phyloP scores from a whole-genome alignment of 495 filamentous ascomycete genomes.

The Lophiostoma macrostomum region DNA sequence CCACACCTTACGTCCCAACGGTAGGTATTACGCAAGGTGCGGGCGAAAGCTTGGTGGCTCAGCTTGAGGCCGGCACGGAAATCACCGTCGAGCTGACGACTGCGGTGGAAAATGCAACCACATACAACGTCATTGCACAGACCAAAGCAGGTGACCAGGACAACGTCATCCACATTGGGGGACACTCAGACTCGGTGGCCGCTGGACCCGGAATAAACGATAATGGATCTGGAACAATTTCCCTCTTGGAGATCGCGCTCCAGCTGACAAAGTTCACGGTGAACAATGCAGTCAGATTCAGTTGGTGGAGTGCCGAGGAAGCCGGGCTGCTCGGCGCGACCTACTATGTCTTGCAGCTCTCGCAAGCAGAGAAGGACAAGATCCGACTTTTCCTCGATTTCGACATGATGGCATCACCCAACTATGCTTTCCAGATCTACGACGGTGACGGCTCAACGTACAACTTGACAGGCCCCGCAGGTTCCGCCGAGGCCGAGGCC shows the following conservation, averaged over 20 bases:
- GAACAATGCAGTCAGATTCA: conserved; percentile 66
- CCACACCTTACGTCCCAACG: conserved; percentile 50
- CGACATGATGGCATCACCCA: conserved; percentile 75
- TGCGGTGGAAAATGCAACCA: conserved; percentile 32
- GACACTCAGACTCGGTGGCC: conserved; percentile 68
- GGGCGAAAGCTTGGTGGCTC: conserved; percentile 49
- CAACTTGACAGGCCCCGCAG: conserved; percentile 59
- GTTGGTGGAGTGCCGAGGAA: conserved; percentile 68
- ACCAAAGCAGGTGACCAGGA: conserved; percentile 63
- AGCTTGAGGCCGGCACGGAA: conserved; percentile 40
- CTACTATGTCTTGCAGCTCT: conserved; percentile 54
- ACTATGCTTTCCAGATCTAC: conserved; percentile 66
- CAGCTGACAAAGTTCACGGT: conserved; percentile 55
- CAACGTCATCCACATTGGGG: conserved; percentile 62
- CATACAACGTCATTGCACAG: conserved; percentile 64
- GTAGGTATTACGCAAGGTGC: conserved; percentile 54
- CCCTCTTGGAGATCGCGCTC: conserved; percentile 60
- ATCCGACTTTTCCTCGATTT: conserved; percentile 70
- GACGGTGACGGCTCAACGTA: conserved; percentile 67
- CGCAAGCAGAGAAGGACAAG: conserved; percentile 51
- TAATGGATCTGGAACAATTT: conserved; percentile 63
- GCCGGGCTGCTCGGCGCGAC: conserved; percentile 61
- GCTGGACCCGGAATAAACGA: conserved; percentile 65
- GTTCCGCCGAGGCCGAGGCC: conserved; percentile 61
- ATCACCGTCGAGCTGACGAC: conserved; percentile 40